These are phyloP conservation scores for Leucaena leucocephala DNA, from an alignment of 306 rosid species.

Conservation along the genomic window DNA sequence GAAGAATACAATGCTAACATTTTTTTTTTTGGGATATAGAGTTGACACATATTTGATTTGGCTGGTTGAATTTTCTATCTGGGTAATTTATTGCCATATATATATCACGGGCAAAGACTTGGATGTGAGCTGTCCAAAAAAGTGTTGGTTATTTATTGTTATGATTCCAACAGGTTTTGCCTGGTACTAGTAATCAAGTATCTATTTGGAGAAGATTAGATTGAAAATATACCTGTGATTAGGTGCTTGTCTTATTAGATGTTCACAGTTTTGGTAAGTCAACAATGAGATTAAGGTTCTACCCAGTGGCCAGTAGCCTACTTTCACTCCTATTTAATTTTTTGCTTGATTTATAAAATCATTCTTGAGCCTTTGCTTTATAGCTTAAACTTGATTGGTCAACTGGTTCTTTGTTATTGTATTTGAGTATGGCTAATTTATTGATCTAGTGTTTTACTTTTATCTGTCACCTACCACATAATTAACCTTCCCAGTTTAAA, in stretches of 20 bases:
- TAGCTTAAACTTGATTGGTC: constrained; percentile 8
- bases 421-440: background rate
- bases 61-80: background rate
- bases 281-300: constrained; percentile 9
- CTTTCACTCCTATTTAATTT: background rate
- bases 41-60: background rate
- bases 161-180: background rate
- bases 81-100: background rate
- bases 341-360: background rate
- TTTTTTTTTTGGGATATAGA: background rate
- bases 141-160: background rate
- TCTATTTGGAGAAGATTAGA: constrained; percentile 22
- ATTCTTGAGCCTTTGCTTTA: background rate
- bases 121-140: background rate
- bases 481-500: background rate
- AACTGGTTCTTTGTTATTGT: constrained; percentile 7
- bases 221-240: background rate
- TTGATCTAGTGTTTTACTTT: constrained; percentile 1
- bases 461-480: background rate
- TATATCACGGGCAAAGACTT: background rate
- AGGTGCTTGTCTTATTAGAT: constrained; percentile 3
- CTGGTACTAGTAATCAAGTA: background rate
- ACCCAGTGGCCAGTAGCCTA: background rate
- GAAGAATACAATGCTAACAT: constrained; percentile 6
- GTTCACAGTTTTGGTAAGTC: constrained; percentile 4